These are phyloP conservation scores for Macrocystidia cucumis DNA, from an alignment of 1,284 basidiomycete genomes.

Conservation along the genomic window DNA sequence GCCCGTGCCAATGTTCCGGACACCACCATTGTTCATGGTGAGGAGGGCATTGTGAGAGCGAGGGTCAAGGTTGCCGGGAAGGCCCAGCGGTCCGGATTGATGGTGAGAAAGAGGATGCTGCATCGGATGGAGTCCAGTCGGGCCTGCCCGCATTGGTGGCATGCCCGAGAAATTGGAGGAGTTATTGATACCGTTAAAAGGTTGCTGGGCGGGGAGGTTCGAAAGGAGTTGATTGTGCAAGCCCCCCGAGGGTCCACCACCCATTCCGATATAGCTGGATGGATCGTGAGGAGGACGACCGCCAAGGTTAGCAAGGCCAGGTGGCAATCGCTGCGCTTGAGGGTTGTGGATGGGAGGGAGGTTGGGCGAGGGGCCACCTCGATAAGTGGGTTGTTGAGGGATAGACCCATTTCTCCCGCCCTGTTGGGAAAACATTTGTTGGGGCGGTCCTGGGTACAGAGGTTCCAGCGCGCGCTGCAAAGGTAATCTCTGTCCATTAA, in stretches of 20 bases:
- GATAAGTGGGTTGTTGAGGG: constrained; percentile 56
- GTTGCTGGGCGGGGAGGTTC: constrained; percentile 37
- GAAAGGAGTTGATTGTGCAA: constrained; percentile 39
- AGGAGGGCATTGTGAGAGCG: constrained; percentile 43
- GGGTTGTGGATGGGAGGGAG: constrained; percentile 37
- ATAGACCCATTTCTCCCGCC: constrained; percentile 45
- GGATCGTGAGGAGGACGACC: constrained; percentile 74
- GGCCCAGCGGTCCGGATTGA: constrained; percentile 37
- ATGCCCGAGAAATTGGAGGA: constrained; percentile 36
- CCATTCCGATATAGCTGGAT: constrained; percentile 52
- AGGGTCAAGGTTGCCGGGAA: constrained; percentile 45
- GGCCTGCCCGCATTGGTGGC: constrained; percentile 43
- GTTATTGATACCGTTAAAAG: constrained; percentile 44
- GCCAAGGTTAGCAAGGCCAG: constrained; percentile 77
- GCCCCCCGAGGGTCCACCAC: constrained; percentile 36
- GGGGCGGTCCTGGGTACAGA: constrained; percentile 42
- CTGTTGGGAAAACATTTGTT: constrained; percentile 47
- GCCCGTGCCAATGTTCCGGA: constrained; percentile 33
- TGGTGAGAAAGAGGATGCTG: constrained; percentile 35
- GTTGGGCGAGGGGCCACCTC: constrained; percentile 61
- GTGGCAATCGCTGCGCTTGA: constrained; percentile 58
- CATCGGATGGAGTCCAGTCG: constrained; percentile 40
- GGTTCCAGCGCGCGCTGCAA: constrained; percentile 48
- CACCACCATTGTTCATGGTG: constrained; percentile 35
- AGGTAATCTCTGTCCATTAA: constrained; percentile 48